These are phyloP conservation scores for Thinopyrum elongatum DNA, from an alignment of 176 grass and related monocot genomes.

Conservation along the genomic window DNA sequence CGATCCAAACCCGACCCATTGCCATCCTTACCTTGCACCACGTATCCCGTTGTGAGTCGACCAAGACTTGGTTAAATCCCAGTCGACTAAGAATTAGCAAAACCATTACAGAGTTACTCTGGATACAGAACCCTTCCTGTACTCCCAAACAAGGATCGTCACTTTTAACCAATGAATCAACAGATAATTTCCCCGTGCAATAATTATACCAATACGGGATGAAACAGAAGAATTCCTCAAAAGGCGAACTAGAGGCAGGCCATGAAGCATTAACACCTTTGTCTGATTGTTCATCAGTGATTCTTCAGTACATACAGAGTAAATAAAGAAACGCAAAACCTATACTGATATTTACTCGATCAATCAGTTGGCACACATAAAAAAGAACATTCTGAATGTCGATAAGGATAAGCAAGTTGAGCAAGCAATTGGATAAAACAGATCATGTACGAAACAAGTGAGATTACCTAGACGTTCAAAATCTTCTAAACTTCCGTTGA, in stretches of 20 bases:
- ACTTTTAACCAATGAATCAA: not conserved
- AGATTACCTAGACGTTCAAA: not conserved
- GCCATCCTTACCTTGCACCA: too few species aligned
- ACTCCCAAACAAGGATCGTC: not conserved
- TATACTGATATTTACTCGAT: not conserved
- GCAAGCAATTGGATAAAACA: not conserved
- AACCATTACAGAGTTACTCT: not conserved
- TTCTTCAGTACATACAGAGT: not conserved
- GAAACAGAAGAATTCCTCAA: not conserved
- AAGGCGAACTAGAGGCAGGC: too few species aligned
- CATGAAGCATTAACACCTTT: not conserved
- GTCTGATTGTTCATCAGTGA: not conserved
- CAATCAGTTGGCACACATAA: not conserved
- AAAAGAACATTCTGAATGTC: not conserved
- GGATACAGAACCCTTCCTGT: not conserved
- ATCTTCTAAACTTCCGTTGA: not conserved
- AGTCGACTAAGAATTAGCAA: too few species aligned
- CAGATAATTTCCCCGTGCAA: not conserved
- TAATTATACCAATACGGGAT: not conserved
- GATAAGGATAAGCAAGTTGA: not conserved
- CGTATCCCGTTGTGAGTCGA: too few species aligned
- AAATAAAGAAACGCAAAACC: not conserved
- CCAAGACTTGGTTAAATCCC: too few species aligned
- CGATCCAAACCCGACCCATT: too few species aligned
- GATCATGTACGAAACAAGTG: not conserved